Percentiles rank a stretch among this genome's conserved stretches.
Evolutionary conservation across 169 alveolate species (phyloP).

Genomic region (Eimeria acervulina): DNA sequence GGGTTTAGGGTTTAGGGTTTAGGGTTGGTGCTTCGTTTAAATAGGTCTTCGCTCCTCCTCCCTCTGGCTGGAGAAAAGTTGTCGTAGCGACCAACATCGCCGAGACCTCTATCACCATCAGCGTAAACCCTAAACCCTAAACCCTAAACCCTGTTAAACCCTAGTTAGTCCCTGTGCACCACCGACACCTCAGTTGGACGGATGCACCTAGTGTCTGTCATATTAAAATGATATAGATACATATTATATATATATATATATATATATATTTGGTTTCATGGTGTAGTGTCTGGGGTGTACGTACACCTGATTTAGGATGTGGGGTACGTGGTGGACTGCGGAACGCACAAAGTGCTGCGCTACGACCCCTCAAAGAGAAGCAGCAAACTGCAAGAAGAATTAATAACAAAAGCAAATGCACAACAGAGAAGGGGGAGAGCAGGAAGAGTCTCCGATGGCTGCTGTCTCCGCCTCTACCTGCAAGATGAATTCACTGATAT

Average conservation of each 20-base stretch:
- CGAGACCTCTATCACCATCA: slow-evolving; percentile 99
- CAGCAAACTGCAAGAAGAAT: slow-evolving; percentile 98
- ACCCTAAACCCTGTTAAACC: not conserved
- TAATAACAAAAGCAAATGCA: slow-evolving; percentile 99
- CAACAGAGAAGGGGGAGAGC: slow-evolving; percentile 99
- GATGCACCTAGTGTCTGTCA: too few relatives aligned
- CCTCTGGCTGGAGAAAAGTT: slow-evolving; percentile 93
- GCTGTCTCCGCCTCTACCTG: slow-evolving; percentile 98
- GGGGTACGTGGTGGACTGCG: slow-evolving; percentile 99
- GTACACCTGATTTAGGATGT: slow-evolving; percentile 89
- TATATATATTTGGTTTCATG: not conserved
- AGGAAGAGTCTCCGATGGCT: slow-evolving; percentile 99
- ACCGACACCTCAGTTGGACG: too few relatives aligned
- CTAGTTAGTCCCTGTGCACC: not conserved
- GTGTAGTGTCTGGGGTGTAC: not conserved
- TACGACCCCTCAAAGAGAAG: slow-evolving; percentile 98
- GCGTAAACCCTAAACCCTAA: slow-evolving; percentile 90
- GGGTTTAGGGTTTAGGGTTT: not conserved
- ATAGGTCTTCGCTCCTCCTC: slow-evolving; percentile 81
- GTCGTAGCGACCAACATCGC: slow-evolving; percentile 99
- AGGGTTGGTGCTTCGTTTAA: not conserved
- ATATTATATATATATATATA: not conserved
- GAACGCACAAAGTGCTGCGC: slow-evolving; percentile 98
- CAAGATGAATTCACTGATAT: slow-evolving; percentile 92
- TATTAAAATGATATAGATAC: not conserved